Evolutionary conservation across 2,329 filamentous ascomycete species (phyloP).

Genomic region (Trichothecium roseum): DNA sequence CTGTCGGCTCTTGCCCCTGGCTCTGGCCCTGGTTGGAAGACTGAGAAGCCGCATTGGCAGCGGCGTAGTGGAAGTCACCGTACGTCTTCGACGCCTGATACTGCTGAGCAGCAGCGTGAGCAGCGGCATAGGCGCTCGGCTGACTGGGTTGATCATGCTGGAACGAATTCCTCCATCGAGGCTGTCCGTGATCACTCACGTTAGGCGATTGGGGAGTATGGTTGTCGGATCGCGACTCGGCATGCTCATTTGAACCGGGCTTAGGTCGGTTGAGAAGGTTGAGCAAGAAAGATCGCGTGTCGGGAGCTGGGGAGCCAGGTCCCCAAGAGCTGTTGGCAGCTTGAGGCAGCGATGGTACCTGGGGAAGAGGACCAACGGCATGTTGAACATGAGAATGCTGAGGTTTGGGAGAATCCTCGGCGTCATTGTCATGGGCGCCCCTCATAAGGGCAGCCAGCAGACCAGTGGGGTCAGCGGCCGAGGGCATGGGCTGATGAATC

Average conservation of each 20-base stretch:
- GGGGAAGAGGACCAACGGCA: slow-evolving; percentile 10
- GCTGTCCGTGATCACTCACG: slow-evolving; percentile 1
- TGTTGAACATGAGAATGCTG: slow-evolving; percentile 11
- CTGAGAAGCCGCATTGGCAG: slow-evolving; percentile 10
- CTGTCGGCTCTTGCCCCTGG: slow-evolving; percentile 12
- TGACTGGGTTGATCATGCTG: slow-evolving; percentile 16
- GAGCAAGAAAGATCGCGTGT: slow-evolving; percentile 78
- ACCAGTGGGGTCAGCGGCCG: slow-evolving; percentile 44
- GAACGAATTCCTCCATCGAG: not conserved
- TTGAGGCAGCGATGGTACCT: slow-evolving; percentile 10
- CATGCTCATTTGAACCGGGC: slow-evolving; percentile 46
- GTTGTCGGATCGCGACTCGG: slow-evolving; percentile 31
- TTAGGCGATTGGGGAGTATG: slow-evolving; percentile 34
- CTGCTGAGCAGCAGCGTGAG: slow-evolving; percentile 7
- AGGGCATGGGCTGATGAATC: slow-evolving; percentile 47
- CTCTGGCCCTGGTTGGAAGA: slow-evolving; percentile 5
- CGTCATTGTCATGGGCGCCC: slow-evolving; percentile 40
- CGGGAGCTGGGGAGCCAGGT: slow-evolving; percentile 44
- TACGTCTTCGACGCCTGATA: slow-evolving; percentile 17
- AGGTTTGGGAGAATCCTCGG: slow-evolving; percentile 6
- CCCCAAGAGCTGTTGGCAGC: slow-evolving; percentile 25
- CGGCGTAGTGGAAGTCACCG: slow-evolving; percentile 11
- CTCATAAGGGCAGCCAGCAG: slow-evolving; percentile 51
- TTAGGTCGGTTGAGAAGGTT: slow-evolving; percentile 75
- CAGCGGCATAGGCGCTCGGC: slow-evolving; percentile 8